A percentile compares a stretch with the other conserved stretches of the same genome.
Conservation (phyloP, 805 yeast genomes). For the Deakozyma indianensis region DNA sequence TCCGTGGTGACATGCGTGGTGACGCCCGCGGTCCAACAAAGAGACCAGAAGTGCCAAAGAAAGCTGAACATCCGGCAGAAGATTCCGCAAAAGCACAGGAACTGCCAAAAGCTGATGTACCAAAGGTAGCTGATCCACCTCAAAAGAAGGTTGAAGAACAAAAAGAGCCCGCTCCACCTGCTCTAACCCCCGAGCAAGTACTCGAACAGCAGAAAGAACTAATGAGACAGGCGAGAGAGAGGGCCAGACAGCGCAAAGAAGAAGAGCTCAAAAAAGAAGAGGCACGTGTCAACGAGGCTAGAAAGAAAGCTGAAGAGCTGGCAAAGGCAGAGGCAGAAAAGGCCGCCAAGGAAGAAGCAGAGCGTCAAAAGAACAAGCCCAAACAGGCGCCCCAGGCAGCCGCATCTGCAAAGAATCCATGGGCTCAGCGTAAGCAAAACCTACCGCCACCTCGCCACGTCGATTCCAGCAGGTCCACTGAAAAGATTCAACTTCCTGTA, state of each 20-base stretch:
- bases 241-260: constrained; percentile 1
- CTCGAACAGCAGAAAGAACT: neutral
- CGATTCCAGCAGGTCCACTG: neutral
- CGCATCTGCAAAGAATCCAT: neutral
- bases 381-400: neutral
- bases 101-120: neutral
- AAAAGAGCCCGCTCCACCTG: neutral
- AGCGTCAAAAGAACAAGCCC: neutral
- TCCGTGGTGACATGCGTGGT: neutral
- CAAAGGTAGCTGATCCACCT: neutral
- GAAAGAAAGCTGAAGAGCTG: neutral
- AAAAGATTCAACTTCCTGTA: neutral
- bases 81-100: neutral
- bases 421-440: neutral
- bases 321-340: neutral
- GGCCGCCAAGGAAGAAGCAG: neutral
- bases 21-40: neutral
- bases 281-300: neutral
- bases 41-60: neutral
- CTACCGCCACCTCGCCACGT: too few relatives aligned
- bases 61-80: neutral
- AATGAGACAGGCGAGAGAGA: neutral
- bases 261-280: neutral
- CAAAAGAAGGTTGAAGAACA: neutral
- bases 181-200: neutral